Evolutionary conservation across 164 flowering plant genomes (phyloP), one percentile per base, ranked within the genome.

Genomic region (Vitis rupestris): DNA sequence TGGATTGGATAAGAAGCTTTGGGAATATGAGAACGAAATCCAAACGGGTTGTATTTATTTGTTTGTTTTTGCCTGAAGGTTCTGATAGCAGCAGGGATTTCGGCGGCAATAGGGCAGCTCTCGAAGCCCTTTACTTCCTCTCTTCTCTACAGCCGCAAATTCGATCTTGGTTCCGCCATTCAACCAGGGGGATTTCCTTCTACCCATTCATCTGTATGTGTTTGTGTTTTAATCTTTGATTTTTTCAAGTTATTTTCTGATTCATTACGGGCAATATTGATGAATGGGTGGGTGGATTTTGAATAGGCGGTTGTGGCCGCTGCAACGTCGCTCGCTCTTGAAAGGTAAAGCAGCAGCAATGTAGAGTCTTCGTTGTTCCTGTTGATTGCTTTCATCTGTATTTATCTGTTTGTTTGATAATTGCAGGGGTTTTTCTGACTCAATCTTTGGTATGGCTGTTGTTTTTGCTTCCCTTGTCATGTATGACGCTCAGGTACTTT

Each of bases 101-200:
- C 94, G 17, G 87, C 88, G 57, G 88, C 85, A 17, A 75, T 89
- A 75, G 97, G 97, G 70, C 97, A 92, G 71, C 74, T 92, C 16
- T 76, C 85, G 8, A 94, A 94, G 84, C 97, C 98, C 8, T 82
- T 90, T 70, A 85, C 97, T 60, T 78, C 88, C 50, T 70, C 78
- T 11, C 12, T 85, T 29, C 73, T 92, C 8, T 84, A 87, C 61
- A 85, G 91, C 61, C 82, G 72, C n/a, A 71, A 80, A 29, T 62
- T 92, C 15, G 81, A 90, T 79, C 78, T 85, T 49, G 83, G 66
- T 74, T 63, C 86, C 12, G 69, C 80, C 0, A 0, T 87, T 72
- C 85, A 78, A 17, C 76, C 97, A 44, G 97, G 98, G 8, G 97
- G 98, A 15, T 90, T 94, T 71, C 97, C 98, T 68, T 94, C 98